Evolutionary conservation across 73 alveolate genomes (phyloP).

Genomic region (Effrenium voratum): DNA sequence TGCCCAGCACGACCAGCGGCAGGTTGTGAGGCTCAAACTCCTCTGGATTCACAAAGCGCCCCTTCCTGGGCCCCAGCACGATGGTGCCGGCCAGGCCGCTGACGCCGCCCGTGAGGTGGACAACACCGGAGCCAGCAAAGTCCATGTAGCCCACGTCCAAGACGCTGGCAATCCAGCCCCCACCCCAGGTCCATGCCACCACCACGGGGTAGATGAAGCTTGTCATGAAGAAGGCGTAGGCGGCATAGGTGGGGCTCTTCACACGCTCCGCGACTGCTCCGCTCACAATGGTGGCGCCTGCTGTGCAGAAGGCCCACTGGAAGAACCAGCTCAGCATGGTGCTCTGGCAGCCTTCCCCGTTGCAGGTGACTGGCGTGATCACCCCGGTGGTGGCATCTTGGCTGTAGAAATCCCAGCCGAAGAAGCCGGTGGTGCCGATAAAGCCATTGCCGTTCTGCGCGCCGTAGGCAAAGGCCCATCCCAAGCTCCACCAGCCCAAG

Average conservation of each 20-base stretch:
- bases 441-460: conserved; percentile 19
- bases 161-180: conserved; percentile 94
- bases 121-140: conserved; percentile 87
- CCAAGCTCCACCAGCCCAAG: conserved; percentile 71
- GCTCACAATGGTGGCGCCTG: conserved; percentile 95
- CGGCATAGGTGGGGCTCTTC: conserved; percentile 77
- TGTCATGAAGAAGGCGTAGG: neutral
- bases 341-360: conserved; percentile 31
- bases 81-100: conserved; percentile 40
- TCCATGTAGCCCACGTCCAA: conserved; percentile 94
- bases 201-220: conserved; percentile 94
- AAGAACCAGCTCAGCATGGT: conserved; percentile 70
- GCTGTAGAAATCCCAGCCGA: conserved; percentile 40
- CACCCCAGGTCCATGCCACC: conserved; percentile 96
- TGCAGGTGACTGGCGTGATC: conserved; percentile 3
- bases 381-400: conserved; percentile 31
- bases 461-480: conserved; percentile 87
- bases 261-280: conserved; percentile 96
- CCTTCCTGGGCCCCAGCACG: conserved; percentile 63
- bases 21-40: conserved; percentile 43
- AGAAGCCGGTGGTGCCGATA: conserved; percentile 20
- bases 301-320: conserved; percentile 94
- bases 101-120: conserved; percentile 71
- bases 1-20: conserved; percentile 44
- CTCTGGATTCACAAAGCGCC: conserved; percentile 59